Conservation (phyloP, 805 yeast genomes). For the Wickerhamiella cacticola region DNA sequence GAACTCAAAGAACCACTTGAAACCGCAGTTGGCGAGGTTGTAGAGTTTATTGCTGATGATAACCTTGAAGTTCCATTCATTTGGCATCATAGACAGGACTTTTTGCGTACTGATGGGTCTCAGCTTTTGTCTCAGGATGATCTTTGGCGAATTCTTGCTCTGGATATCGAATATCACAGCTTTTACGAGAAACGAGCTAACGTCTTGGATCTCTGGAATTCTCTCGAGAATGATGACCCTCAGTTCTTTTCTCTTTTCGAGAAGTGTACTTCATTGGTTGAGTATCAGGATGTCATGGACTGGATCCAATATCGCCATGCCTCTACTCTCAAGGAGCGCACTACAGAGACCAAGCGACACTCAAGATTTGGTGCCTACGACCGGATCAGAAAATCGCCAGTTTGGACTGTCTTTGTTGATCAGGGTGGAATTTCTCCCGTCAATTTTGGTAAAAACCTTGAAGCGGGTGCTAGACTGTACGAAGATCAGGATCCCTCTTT, state of each 20-base stretch:
- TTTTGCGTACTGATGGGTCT: slow-evolving; percentile 35
- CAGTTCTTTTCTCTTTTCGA: slow-evolving; percentile 42
- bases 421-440: slow-evolving; percentile 62
- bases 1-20: slow-evolving; percentile 36
- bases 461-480: slow-evolving; percentile 53
- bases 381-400: slow-evolving; percentile 45
- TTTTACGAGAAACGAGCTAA: slow-evolving; percentile 59
- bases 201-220: slow-evolving; percentile 50
- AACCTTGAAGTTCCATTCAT: slow-evolving; percentile 87
- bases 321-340: slow-evolving; percentile 40
- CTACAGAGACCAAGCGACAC: slow-evolving; percentile 32
- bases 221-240: slow-evolving; percentile 20
- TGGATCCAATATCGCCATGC: slow-evolving; percentile 65
- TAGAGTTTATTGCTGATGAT: slow-evolving; percentile 65
- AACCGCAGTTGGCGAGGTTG: slow-evolving; percentile 55
- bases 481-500: slow-evolving; percentile 55
- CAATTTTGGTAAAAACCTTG: slow-evolving; percentile 71
- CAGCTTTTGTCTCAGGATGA: slow-evolving; percentile 53
- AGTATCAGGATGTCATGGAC: slow-evolving; percentile 77
- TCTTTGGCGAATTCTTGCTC: slow-evolving; percentile 77
- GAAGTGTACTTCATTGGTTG: slow-evolving; percentile 53
- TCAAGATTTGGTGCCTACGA: slow-evolving; percentile 32
- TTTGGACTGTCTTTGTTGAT: slow-evolving; percentile 54
- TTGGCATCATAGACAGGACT: slow-evolving; percentile 91
- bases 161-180: slow-evolving; percentile 83